phyloP scores from a whole-genome alignment of 2,329 filamentous ascomycete genomes.

The Cladosporium austrohemisphaericum region DNA sequence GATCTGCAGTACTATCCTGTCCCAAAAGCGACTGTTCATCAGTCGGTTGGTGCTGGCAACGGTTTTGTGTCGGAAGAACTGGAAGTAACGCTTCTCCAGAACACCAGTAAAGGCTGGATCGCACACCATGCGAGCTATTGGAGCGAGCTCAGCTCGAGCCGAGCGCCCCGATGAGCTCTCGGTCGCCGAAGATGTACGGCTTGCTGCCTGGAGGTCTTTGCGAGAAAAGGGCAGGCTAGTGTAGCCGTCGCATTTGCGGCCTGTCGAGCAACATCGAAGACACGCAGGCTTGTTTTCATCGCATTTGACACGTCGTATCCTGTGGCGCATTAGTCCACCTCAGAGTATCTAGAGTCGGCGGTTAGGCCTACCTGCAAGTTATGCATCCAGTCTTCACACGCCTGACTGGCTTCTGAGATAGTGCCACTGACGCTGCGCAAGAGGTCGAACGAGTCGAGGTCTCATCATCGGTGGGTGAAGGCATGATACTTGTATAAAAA shows the following conservation, averaged over 20 bases:
- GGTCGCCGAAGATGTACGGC: background rate
- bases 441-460: background rate
- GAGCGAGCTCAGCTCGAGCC: background rate
- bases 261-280: conserved; percentile 50
- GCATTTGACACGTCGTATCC: conserved; percentile 45
- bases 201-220: conserved; percentile 15
- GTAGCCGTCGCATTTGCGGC: conserved; percentile 55
- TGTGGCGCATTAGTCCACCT: conserved; percentile 44
- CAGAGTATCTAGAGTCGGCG: background rate
- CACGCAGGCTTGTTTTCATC: conserved; percentile 53
- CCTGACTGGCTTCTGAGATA: background rate
- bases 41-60: conserved; percentile 13
- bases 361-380: conserved; percentile 14
- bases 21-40: conserved; percentile 9
- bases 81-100: conserved; percentile 8
- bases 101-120: conserved; percentile 8
- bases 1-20: conserved; percentile 5
- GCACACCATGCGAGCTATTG: conserved; percentile 6
- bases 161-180: background rate
- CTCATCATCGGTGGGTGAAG: background rate
- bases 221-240: conserved; percentile 17
- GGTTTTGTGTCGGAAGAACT: conserved; percentile 5
- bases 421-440: background rate
- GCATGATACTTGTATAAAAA: background rate
- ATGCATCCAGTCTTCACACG: conserved; percentile 17